Evolutionary conservation across 306 rosid species (phyloP), one percentile per base, ranked within the genome.

Genomic region (Rosa persica): DNA sequence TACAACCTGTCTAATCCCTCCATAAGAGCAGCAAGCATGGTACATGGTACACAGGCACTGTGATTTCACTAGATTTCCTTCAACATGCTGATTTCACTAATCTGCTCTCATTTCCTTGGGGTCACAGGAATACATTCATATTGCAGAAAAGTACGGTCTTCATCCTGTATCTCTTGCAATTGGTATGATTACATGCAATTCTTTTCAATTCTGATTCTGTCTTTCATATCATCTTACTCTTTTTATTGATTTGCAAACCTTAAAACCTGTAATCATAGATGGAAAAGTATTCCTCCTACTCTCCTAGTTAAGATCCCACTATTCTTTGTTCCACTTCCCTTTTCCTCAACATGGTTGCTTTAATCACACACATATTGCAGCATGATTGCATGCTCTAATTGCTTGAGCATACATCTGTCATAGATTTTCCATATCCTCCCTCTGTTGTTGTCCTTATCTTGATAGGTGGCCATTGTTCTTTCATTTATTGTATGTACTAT

Each of bases 121-220:
- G 80, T 72, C 81, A 82, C 91, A 94, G 98, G 95, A 89, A 48
- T 92, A 92, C 87, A 74, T 90, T 48, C 74, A 74, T 51, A 79
- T 87, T 81, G 89, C 97, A 36, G 75, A 76, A 81, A 80, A 78
- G 74, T 80, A 85, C 80, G 89, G 88, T 70, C 81, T 94, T 76
- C 94, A 92, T 87, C 98, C 97, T 36, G 91, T 88, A 39, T 87
- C 97, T 68, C 91, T 94, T 67, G 94, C 98, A 71, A 88, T 94
- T 78, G 98, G 98, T 94, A 80, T 58, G 91, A 46, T 30, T 68
- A 67, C 25, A 65, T 70, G 68, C 36, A 30, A 73, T 55, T 67
- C 76, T 25, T 65, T 70, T 65, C 36, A 30, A 73, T 55, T 67
- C 76, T 25, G 13, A 8, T 15, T 74, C 55, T 19, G 61, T 69